Evolutionary conservation across 2,329 filamentous ascomycete genomes (phyloP), one percentile per base, ranked within the genome.

Genomic region (Fusarium zealandicum): DNA sequence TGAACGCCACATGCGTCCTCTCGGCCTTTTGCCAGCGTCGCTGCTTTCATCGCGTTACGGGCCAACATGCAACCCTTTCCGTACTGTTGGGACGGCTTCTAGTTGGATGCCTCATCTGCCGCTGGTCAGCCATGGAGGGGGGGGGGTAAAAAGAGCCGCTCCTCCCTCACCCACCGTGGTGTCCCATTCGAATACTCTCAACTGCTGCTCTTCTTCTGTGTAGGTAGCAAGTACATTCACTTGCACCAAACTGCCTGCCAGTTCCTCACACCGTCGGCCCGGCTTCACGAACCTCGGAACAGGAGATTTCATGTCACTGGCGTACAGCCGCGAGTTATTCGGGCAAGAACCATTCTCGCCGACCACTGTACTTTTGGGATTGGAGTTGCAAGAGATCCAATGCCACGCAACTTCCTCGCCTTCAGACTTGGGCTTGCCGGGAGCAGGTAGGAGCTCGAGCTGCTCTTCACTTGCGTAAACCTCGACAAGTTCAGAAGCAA

Each of bases 41-140:
- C 28, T 61, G 31, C 41, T 54, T 49, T 51, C 45, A 49, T 54
- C 48, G 47, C 13, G 33, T 44, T 43, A 40, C 51, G 59, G 48
- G 51, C 31, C 39, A 54, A 31, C 35, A 35, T 14, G 17, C 49
- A 61, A 20, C 45, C 48, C 40, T 54, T 64, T 48, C 62, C 59
- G 18, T 33, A 47, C 33, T 37, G 32, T 32, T 38, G 57, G 63
- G 39, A 61, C 25, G 42, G 44, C 57, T 50, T 65, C 56, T 59
- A 47, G 33, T 59, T 59, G 59, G 57, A 41, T 45, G 44, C n/a
- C 16, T 12, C 22, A n/a, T 39, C 27, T 46, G 32, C 6, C 27
- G 20, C 38, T 52, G 43, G 38, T 35, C 44, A 14, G 36, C 35
- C 28, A n/a, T n/a, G 28, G 28, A 31, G 38, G 17, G 40, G 38